A percentile compares a stretch with the other conserved stretches of the same genome.
These are phyloP conservation scores for Apiospora kogelbergensis DNA, from an alignment of 2,329 filamentous ascomycete species.

Conservation along the genomic window DNA sequence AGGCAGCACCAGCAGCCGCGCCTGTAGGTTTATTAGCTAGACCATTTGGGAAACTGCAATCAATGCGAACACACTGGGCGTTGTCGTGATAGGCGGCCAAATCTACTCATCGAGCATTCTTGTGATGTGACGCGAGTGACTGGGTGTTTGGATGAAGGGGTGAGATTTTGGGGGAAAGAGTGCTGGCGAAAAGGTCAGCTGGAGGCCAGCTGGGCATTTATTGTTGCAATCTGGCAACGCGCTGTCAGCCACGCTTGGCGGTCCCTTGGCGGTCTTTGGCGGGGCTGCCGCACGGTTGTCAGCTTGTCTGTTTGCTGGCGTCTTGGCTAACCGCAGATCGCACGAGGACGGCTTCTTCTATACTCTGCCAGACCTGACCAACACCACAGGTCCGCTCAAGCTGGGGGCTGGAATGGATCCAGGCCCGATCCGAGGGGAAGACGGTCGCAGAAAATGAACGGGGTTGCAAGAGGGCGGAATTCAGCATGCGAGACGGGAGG, in stretches of 20 bases:
- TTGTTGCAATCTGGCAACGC: neutral
- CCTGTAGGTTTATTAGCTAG: neutral
- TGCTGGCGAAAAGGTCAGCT: neutral
- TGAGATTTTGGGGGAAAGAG: neutral
- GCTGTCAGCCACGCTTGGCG: neutral
- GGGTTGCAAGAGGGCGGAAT: slow-evolving; percentile 14
- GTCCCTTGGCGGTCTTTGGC: neutral
- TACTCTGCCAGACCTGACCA: slow-evolving; percentile 25
- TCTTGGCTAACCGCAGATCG: slow-evolving; percentile 25
- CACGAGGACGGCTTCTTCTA: slow-evolving; percentile 44
- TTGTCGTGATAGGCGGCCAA: neutral
- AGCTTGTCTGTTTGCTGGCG: neutral
- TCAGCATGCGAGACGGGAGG: slow-evolving; percentile 14
- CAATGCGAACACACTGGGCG: neutral
- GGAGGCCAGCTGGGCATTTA: neutral
- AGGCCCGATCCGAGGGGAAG: slow-evolving; percentile 20
- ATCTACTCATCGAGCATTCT: slow-evolving; percentile 7
- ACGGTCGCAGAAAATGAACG: slow-evolving; percentile 10
- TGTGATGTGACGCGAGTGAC: neutral
- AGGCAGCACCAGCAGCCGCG: slow-evolving; percentile 7
- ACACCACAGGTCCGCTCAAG: slow-evolving; percentile 16
- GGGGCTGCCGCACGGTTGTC: slow-evolving; percentile 1
- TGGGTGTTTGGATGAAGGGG: neutral
- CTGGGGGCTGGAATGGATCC: slow-evolving; percentile 33
- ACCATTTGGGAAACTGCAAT: neutral